phyloP scores from a whole-genome alignment of 331 rosid species.

The Quercus lobata region DNA sequence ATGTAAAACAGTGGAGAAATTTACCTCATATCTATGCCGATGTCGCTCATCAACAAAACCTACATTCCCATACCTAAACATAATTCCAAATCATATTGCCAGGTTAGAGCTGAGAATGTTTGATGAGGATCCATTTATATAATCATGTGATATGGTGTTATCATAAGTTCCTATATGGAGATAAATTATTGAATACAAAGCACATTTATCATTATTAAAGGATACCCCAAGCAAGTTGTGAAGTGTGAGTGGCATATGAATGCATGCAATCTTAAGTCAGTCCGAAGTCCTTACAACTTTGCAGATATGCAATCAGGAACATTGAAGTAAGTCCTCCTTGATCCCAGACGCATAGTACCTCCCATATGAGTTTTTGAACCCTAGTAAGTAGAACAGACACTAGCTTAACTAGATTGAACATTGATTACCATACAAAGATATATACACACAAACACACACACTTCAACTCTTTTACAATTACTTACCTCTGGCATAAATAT shows the following conservation, averaged over 20 bases:
- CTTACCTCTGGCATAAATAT: slow-evolving; percentile 92
- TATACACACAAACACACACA: no score
- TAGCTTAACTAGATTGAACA: slow-evolving; percentile 13
- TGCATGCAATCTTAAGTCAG: slow-evolving; percentile 11
- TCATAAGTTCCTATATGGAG: neutral
- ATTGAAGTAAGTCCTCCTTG: slow-evolving; percentile 49
- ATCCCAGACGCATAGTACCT: slow-evolving; percentile 61
- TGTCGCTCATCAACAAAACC: slow-evolving; percentile 52
- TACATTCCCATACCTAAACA: slow-evolving; percentile 42
- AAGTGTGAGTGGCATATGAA: neutral
- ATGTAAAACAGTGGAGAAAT: neutral
- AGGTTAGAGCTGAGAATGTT: slow-evolving; percentile 1
- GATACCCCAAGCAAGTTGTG: neutral
- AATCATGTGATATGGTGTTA: neutral
- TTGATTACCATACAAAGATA: neutral
- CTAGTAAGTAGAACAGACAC: slow-evolving; percentile 20
- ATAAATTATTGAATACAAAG: neutral
- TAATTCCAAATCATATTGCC: slow-evolving; percentile 15
- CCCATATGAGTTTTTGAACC: slow-evolving; percentile 67
- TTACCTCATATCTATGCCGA: slow-evolving; percentile 63
- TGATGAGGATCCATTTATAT: neutral
- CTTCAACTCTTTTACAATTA: neutral
- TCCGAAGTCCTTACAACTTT: slow-evolving; percentile 43
- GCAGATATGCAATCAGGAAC: slow-evolving; percentile 47
- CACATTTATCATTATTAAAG: neutral